Conservation (phyloP, 148 eudicot genomes). For the Cornus controversa region DNA sequence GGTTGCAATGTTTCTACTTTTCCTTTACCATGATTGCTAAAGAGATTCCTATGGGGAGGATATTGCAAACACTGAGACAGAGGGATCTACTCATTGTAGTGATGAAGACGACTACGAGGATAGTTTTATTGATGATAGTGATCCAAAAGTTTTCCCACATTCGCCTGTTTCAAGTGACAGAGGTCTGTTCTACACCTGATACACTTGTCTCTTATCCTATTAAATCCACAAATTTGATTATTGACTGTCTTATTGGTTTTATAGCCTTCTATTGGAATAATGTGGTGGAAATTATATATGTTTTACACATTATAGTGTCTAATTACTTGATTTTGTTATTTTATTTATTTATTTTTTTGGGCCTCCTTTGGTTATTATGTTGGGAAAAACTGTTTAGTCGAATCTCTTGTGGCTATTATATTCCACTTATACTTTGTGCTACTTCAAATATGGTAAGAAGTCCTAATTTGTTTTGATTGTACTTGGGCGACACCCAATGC, state of each 20-base stretch:
- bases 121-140: constrained; percentile 80
- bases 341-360: background rate
- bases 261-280: background rate
- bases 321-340: background rate
- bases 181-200: constrained; percentile 33
- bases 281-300: background rate
- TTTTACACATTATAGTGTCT: background rate
- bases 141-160: constrained; percentile 36
- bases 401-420: background rate
- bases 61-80: constrained; percentile 55
- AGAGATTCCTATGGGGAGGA: constrained; percentile 92
- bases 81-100: constrained; percentile 33
- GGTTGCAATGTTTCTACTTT: constrained; percentile 4
- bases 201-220: background rate
- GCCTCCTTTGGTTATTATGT: too few relatives aligned
- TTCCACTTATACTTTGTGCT: background rate
- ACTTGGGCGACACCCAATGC: background rate
- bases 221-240: background rate
- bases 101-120: constrained; percentile 82
- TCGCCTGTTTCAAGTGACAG: constrained; percentile 42
- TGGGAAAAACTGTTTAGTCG: too few relatives aligned
- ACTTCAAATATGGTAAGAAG: background rate
- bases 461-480: background rate
- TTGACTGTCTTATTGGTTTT: background rate
- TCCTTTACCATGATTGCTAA: constrained; percentile 40